Evolutionary conservation across 352 stramenopile species (phyloP), one percentile per base, ranked within the genome.

Genomic region (Globisporangium spiculum): DNA sequence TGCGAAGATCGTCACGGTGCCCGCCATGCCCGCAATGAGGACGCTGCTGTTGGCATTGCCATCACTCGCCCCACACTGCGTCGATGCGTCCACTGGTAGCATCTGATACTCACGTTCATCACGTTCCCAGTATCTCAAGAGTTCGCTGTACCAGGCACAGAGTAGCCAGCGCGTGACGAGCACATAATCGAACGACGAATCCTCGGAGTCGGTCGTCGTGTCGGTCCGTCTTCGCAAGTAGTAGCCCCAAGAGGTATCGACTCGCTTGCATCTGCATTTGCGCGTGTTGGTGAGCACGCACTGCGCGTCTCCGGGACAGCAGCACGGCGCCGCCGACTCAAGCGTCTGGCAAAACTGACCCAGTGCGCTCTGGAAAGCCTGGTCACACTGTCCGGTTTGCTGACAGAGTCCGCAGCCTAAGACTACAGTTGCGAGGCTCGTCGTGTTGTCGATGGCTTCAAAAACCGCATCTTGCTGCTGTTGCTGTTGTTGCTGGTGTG

Each of bases 261-360:
- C 36, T 16, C 72, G 67, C 16, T 74, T 79, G 38, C 84, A 92
- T 38, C 82, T 82, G 58, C 84, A 92, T 46, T 78, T 79, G 72
- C 89, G 90, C 20, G 67, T 68, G 60, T 69, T 90, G 36, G 70
- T 66, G 20, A 71, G 60, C n/a, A 78, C 83, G 46, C 82, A 92
- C 72, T 91, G 79, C n/a, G 84, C 77, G 65, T 83, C 73, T 4
- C 22, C 26, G 16, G 80, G 82, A n/a, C 84, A 92, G 68, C 82
- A 92, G 61, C 84, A 92, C 22, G 82, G 82, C 20, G 75, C 71
- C 4, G 80, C 80, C 0, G 76, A 83, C 34, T 73, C 72, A 44
- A 92, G 56, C 36, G 76, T 80, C 30, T 84, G 70, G 65, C 84
- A 92, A 63, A 92, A 92, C 63, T 92, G 81, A 3, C 84, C 82